Base-by-base conservation (phyloP, 2,329 filamentous ascomycete genomes). In the Dryadomyces sulphureus region DNA sequence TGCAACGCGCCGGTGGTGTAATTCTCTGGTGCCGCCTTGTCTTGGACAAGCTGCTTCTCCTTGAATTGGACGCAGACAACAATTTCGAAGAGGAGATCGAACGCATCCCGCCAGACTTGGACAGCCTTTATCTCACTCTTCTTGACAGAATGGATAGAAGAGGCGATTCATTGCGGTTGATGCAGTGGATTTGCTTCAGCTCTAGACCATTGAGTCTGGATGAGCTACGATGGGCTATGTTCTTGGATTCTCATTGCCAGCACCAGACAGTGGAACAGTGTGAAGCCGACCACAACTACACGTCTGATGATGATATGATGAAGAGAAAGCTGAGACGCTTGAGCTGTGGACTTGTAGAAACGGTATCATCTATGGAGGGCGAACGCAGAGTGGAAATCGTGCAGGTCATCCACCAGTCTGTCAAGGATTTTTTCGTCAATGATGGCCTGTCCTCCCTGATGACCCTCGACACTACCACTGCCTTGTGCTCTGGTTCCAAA, bases 341-440 rank as follows among this genome's bases (percentile, higher is more conserved):
- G 2, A n/a, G 43, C 8, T 22, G 45, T 7, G 45, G 39, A 2
- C 30, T 46, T 21, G 30, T 46, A 2, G 39, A 46, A 8, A 46
- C 21, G 11, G 21, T 38, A 2, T 6, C 14, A 30, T 36, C 41
- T 12, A 3, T 12, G 17, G 27, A 42, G 11, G 25, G 17, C 2
- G 11, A 32, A 2, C n/a, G 43, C n/a, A 21, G 7, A 6, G 41
- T 36, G 12, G 41, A 43, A 22, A 21, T 54, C 20, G 54, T 60
- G 2, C 59, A 62, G 38, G 59, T 62, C 43, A 62, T 62, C 24
- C 60, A 63, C 22, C 56, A 62, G 45, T 57, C 60, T 2, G 56
- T 59, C 41, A 57, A 57, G 24, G 60, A 62, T 38, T 62, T 58
- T 45, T 59, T 62, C 12, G 0, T 27, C 11, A 25, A 30, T 1